These are phyloP conservation scores for Leonotis leonurus DNA, from an alignment of 257 asterid genomes.

Conservation along the genomic window DNA sequence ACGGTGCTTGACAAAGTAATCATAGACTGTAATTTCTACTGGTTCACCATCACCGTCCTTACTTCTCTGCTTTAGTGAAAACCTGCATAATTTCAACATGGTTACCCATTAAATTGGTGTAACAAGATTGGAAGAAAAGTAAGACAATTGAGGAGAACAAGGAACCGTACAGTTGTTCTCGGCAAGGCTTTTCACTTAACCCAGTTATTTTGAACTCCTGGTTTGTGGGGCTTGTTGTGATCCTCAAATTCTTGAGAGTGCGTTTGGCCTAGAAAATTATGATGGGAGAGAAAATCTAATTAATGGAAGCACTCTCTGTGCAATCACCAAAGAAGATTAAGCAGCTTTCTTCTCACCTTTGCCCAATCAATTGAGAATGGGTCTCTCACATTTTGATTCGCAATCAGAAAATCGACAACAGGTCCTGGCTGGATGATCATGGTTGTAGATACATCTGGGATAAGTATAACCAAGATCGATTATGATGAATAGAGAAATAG, in stretches of 20 bases:
- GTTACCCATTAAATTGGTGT: neutral
- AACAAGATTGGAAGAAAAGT: neutral
- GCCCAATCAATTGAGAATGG: constrained; percentile 76
- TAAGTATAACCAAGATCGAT: neutral
- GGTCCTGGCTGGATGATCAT: constrained; percentile 88
- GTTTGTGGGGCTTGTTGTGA: constrained; percentile 63
- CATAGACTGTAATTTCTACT: constrained; percentile 70
- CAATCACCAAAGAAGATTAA: neutral
- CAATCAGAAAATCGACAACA: constrained; percentile 58
- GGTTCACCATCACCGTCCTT: constrained; percentile 58
- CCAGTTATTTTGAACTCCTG: constrained; percentile 83
- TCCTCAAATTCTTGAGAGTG: constrained; percentile 67
- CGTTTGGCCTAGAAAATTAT: constrained; percentile 60
- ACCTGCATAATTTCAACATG: constrained; percentile 32
- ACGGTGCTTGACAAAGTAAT: constrained; percentile 74
- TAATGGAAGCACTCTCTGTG: neutral
- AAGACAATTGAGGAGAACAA: constrained; percentile 1
- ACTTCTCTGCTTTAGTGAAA: constrained; percentile 52
- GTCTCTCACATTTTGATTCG: constrained; percentile 71
- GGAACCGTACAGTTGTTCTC: constrained; percentile 51
- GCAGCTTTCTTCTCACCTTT: constrained; percentile 35
- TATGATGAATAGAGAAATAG: neutral
- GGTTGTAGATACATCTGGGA: constrained; percentile 75
- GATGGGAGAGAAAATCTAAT: constrained; percentile 1
- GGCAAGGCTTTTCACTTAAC: constrained; percentile 67